These are phyloP conservation scores for Chrysosporium keratinophilum DNA, from an alignment of 2,329 filamentous ascomycete genomes.

Conservation along the genomic window DNA sequence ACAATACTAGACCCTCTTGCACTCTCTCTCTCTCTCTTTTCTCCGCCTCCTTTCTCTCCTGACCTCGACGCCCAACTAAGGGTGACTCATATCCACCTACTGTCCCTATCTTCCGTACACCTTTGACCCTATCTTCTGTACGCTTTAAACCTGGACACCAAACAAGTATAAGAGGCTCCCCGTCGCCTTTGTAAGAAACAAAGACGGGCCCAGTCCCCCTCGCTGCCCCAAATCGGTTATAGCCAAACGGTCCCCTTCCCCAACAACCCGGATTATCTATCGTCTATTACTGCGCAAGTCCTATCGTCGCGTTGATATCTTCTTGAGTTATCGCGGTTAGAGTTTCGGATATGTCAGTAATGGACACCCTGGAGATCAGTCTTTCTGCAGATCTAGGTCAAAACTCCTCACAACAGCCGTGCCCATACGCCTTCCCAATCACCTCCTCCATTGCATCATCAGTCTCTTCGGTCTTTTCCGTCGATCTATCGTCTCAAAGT, in stretches of 20 bases:
- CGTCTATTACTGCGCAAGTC: slow-evolving; percentile 8
- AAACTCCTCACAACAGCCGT: slow-evolving; percentile 31
- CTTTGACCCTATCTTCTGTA: neutral
- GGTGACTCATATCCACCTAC: slow-evolving; percentile 3
- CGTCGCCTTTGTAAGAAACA: slow-evolving; percentile 15
- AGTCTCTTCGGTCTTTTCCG: slow-evolving; percentile 67
- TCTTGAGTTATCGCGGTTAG: slow-evolving; percentile 2
- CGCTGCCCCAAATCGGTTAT: slow-evolving; percentile 14
- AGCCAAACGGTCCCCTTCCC: slow-evolving; percentile 16
- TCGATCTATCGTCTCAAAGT: slow-evolving; percentile 55
- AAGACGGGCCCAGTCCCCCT: slow-evolving; percentile 16
- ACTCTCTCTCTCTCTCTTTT: neutral
- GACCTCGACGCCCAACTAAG: neutral
- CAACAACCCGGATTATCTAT: slow-evolving; percentile 7
- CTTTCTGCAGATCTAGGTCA: slow-evolving; percentile 31
- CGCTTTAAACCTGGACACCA: slow-evolving; percentile 13
- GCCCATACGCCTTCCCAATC: slow-evolving; percentile 60
- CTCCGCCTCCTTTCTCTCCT: neutral
- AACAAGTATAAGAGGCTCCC: slow-evolving; percentile 12
- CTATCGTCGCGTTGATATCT: neutral
- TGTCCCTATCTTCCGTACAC: neutral
- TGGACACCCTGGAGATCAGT: slow-evolving; percentile 37
- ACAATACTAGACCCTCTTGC: neutral
- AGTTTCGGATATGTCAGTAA: slow-evolving; percentile 33
- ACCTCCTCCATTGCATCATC: slow-evolving; percentile 67